Percentiles rank a stretch among this genome's conserved stretches.
Evolutionary conservation across 441 rosid species (phyloP).

Genomic region (Erodium texanum): DNA sequence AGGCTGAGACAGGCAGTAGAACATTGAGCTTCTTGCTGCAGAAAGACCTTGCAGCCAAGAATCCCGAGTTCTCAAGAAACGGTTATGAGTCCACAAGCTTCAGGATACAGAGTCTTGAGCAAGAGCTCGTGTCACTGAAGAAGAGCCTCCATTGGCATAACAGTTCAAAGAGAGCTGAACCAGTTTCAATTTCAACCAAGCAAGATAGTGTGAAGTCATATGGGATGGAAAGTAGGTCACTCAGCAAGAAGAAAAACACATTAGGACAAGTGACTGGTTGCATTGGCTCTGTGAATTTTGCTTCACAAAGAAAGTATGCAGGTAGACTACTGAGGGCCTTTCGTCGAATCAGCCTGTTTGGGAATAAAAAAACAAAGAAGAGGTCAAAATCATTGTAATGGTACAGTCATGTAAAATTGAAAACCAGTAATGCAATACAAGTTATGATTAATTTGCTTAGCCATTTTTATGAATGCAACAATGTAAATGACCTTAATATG

Average conservation of each 20-base stretch:
- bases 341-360: constrained; percentile 29
- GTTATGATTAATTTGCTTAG: too few species aligned
- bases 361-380: constrained; percentile 39
- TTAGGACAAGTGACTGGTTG: constrained; percentile 48
- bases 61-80: constrained; percentile 31
- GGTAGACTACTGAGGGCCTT: constrained; percentile 36
- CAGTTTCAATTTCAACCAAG: constrained; percentile 24
- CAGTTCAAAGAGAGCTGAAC: constrained; percentile 26
- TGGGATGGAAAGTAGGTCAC: constrained; percentile 35
- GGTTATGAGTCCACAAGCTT: constrained; percentile 67
- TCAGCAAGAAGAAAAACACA: constrained; percentile 49
- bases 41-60: constrained; percentile 31
- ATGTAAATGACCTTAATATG: too few species aligned
- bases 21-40: constrained; percentile 41
- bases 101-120: constrained; percentile 62
- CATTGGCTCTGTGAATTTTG: constrained; percentile 50
- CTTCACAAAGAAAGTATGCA: constrained; percentile 52
- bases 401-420: too few species aligned
- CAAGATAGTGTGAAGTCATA: constrained; percentile 22
- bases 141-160: constrained; percentile 39
- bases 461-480: too few species aligned
- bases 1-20: constrained; percentile 32
- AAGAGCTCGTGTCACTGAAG: constrained; percentile 53
- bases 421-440: constrained; percentile 1
- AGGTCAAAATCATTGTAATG: constrained; percentile 23